Conservation (phyloP, 805 yeast genomes). For the Starmerella floricola region DNA sequence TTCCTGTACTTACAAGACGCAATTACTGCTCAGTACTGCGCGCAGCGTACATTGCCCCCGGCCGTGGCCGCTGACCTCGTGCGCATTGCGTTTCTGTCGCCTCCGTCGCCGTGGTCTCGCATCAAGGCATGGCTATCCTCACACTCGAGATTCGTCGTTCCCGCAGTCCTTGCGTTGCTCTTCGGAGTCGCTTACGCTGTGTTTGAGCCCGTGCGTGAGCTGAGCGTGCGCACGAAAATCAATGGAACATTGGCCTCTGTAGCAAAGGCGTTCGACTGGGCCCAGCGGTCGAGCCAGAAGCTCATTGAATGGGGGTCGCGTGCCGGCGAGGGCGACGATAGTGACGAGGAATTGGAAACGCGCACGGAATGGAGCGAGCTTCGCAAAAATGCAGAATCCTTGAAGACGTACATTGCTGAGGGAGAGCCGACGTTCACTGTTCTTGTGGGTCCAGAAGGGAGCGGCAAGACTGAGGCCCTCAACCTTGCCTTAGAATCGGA, state of each 20-base stretch:
- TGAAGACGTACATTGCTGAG: conserved; percentile 72
- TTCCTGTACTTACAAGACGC: conserved; percentile 56
- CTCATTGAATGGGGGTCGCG: not conserved
- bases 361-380: conserved; percentile 7
- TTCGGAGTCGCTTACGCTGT: conserved; percentile 74
- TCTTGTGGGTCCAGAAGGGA: conserved; percentile 85
- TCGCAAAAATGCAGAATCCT: conserved; percentile 42
- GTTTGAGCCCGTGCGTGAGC: conserved; percentile 87
- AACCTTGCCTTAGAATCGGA: conserved; percentile 60
- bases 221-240: conserved; percentile 62
- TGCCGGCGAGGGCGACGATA: not conserved
- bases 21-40: conserved; percentile 78
- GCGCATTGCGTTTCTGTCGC: conserved; percentile 38
- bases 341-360: not conserved
- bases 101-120: conserved; percentile 19
- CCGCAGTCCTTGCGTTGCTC: conserved; percentile 60
- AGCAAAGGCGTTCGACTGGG: conserved; percentile 8
- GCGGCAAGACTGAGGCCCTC: conserved; percentile 54
- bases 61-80: conserved; percentile 27
- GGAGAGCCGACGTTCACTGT: conserved; percentile 83
- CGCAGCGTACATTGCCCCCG: conserved; percentile 38
- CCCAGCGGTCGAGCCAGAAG: not conserved
- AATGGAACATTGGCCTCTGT: conserved; percentile 15
- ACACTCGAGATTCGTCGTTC: conserved; percentile 76
- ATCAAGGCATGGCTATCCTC: conserved; percentile 47